Evolutionary conservation across 2,329 filamentous ascomycete species (phyloP).

Genomic region (Fusarium sp.): DNA sequence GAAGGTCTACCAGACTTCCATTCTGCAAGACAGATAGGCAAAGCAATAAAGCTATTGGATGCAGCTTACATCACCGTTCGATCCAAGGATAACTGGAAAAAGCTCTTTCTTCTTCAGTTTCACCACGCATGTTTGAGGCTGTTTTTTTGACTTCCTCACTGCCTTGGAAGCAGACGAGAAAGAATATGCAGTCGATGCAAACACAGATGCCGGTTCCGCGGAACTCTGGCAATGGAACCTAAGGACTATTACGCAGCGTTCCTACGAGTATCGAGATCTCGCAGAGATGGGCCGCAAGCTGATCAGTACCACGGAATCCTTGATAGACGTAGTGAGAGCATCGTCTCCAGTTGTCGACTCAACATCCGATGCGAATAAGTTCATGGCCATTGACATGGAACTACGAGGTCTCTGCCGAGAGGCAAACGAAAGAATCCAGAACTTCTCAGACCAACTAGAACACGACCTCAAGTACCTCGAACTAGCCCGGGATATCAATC

Average conservation of each 20-base stretch:
- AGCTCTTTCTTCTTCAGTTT: background rate
- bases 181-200: rapidly evolving
- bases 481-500: rapidly evolving
- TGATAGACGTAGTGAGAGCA: background rate
- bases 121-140: background rate
- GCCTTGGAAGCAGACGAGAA: background rate
- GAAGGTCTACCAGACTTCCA: background rate
- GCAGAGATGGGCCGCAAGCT: rapidly evolving
- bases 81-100: background rate
- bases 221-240: background rate
- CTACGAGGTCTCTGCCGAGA: background rate
- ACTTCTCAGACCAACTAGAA: background rate
- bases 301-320: rapidly evolving
- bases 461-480: background rate
- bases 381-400: background rate
- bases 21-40: rapidly evolving
- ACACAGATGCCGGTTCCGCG: rapidly evolving
- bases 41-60: background rate
- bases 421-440: rapidly evolving
- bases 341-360: background rate
- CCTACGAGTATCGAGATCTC: background rate
- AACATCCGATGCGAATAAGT: rapidly evolving
- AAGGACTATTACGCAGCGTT: rapidly evolving
- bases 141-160: rapidly evolving
- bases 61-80: background rate